A percentile compares a stretch with the other conserved stretches of the same genome.
These are phyloP conservation scores for Blakeslea trispora DNA, from an alignment of 371 early-diverging fungal genomes.

Conservation along the genomic window DNA sequence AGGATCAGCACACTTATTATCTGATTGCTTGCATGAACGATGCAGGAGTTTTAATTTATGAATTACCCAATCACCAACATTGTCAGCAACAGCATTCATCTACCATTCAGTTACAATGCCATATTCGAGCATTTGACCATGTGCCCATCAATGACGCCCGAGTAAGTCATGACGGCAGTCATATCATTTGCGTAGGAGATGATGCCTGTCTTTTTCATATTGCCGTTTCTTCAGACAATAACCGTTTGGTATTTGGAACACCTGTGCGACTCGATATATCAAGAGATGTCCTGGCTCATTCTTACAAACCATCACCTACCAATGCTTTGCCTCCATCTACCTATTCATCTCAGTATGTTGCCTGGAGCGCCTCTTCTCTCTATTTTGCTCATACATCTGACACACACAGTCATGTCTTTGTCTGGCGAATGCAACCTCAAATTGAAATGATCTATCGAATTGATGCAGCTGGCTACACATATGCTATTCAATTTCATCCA, in stretches of 20 bases:
- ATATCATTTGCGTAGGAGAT: constrained; percentile 59
- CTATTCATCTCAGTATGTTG: constrained; percentile 54
- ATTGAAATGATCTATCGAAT: constrained; percentile 42
- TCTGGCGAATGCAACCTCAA: constrained; percentile 53
- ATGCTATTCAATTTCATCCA: constrained; percentile 60
- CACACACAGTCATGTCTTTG: constrained; percentile 42
- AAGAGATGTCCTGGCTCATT: constrained; percentile 10
- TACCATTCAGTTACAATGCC: constrained; percentile 26
- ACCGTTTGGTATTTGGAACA: constrained; percentile 11
- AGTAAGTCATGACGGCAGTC: constrained; percentile 52
- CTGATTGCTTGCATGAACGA: constrained; percentile 52
- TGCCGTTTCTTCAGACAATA: constrained; percentile 13
- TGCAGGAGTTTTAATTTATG: constrained; percentile 49
- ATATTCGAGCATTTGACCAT: constrained; percentile 45
- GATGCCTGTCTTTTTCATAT: constrained; percentile 30
- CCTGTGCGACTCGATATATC: constrained; percentile 18
- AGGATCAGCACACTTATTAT: constrained; percentile 13
- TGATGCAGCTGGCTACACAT: constrained; percentile 54
- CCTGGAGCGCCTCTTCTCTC: constrained; percentile 56
- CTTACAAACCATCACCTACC: constrained; percentile 4
- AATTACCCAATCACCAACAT: constrained; percentile 39
- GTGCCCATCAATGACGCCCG: constrained; percentile 59
- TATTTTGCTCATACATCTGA: constrained; percentile 66
- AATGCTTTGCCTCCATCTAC: neutral
- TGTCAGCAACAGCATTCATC: constrained; percentile 20